Percentiles rank a stretch among this genome's conserved stretches.
phyloP scores from a whole-genome alignment of 2,329 filamentous ascomycete genomes.

The Nemania diffusa region DNA sequence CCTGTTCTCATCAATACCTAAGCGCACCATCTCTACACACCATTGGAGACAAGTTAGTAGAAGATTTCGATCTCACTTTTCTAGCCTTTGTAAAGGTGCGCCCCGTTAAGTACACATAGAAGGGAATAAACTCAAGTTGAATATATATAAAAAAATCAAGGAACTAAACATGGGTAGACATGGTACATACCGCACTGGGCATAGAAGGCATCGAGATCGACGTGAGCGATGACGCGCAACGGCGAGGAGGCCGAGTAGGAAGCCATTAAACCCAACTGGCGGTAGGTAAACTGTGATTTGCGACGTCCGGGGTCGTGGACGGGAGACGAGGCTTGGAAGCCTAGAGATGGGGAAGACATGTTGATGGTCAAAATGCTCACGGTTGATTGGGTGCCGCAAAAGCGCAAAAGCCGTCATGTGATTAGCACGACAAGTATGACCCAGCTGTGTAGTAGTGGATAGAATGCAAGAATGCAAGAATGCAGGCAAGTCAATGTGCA shows the following conservation, averaged over 20 bases:
- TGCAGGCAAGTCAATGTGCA: slow-evolving; percentile 22
- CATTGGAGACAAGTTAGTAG: slow-evolving; percentile 17
- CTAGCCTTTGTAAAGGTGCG: not conserved
- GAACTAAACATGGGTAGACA: not conserved
- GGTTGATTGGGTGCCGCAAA: slow-evolving; percentile 25
- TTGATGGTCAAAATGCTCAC: slow-evolving; percentile 20
- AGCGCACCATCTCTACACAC: slow-evolving; percentile 75
- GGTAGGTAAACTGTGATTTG: slow-evolving; percentile 83
- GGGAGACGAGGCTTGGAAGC: slow-evolving; percentile 52
- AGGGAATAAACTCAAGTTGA: too few relatives aligned
- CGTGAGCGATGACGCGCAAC: slow-evolving; percentile 86
- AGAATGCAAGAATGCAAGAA: slow-evolving; percentile 20
- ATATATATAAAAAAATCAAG: not conserved
- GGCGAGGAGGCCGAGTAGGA: slow-evolving; percentile 77
- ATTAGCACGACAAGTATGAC: slow-evolving; percentile 10
- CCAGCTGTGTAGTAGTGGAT: slow-evolving; percentile 1
- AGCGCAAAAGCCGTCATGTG: slow-evolving; percentile 20
- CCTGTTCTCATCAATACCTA: slow-evolving; percentile 76
- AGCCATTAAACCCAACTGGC: slow-evolving; percentile 80
- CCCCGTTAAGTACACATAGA: not conserved
- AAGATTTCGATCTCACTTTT: not conserved
- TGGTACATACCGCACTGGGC: slow-evolving; percentile 75
- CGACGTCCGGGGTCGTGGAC: slow-evolving; percentile 47
- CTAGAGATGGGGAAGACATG: slow-evolving; percentile 47
- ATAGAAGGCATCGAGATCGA: slow-evolving; percentile 98